Evolutionary conservation across 2,329 filamentous ascomycete species (phyloP).

Genomic region (Phoma sp.): DNA sequence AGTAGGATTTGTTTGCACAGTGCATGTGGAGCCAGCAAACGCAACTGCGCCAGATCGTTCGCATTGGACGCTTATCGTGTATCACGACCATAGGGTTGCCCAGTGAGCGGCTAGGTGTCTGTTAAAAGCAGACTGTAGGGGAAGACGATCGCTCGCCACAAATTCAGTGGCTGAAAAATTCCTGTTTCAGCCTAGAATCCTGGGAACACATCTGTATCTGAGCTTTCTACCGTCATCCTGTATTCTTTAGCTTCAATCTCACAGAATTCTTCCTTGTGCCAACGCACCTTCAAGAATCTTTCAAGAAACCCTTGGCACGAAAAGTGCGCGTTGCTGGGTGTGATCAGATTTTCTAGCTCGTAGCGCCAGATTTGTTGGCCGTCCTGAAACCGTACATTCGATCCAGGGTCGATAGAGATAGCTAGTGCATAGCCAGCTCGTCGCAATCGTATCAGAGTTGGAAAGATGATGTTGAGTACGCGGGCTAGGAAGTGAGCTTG

Average conservation of each 20-base stretch:
- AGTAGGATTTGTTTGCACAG: not conserved
- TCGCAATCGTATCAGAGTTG: constrained; percentile 1
- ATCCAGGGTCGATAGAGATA: constrained; percentile 12
- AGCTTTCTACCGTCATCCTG: constrained; percentile 15
- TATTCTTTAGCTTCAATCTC: not conserved
- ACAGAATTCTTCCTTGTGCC: too few relatives aligned
- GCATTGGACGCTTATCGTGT: too few relatives aligned
- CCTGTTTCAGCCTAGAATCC: not conserved
- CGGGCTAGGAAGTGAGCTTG: constrained; percentile 9
- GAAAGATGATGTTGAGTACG: constrained; percentile 12
- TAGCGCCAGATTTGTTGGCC: constrained; percentile 17
- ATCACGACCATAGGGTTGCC: too few relatives aligned
- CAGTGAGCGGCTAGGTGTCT: too few relatives aligned
- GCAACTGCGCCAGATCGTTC: not conserved
- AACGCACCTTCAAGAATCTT: constrained; percentile 11
- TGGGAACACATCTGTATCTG: constrained; percentile 2
- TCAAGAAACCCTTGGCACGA: constrained; percentile 9
- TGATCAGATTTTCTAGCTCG: constrained; percentile 15
- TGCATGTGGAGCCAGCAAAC: not conserved
- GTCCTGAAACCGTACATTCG: constrained; percentile 8
- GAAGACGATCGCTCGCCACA: too few relatives aligned
- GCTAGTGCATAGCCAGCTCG: constrained; percentile 3
- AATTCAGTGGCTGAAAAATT: too few relatives aligned
- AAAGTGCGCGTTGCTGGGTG: constrained; percentile 12
- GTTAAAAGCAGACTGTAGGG: too few relatives aligned